phyloP scores from a whole-genome alignment of 129 eudicot genomes.

The Centaurea solstitialis region DNA sequence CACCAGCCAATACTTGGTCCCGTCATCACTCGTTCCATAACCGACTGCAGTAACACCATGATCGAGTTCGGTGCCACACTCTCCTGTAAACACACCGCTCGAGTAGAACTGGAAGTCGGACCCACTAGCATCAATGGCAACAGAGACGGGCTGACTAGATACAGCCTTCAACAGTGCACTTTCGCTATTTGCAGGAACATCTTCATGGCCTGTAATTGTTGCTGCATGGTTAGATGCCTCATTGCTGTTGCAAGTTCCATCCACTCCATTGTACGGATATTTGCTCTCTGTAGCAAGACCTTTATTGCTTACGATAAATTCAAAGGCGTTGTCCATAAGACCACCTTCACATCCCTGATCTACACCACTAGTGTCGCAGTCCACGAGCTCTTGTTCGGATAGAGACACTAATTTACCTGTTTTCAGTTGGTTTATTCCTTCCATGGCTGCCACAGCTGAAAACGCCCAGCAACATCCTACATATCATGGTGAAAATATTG shows the following conservation, averaged over 20 bases:
- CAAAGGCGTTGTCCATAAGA: slow-evolving; percentile 29
- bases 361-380: slow-evolving; percentile 27
- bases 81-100: slow-evolving; percentile 30
- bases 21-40: slow-evolving; percentile 27
- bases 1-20: slow-evolving; percentile 33
- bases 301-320: slow-evolving; percentile 19
- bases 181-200: slow-evolving; percentile 36
- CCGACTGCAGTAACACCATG: slow-evolving; percentile 36
- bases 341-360: slow-evolving; percentile 34
- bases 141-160: slow-evolving; percentile 34
- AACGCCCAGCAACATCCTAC: slow-evolving; percentile 39
- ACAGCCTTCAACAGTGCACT: slow-evolving; percentile 33
- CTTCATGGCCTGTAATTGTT: slow-evolving; percentile 30
- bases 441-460: slow-evolving; percentile 31
- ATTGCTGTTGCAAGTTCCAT: slow-evolving; percentile 22
- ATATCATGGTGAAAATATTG: neutral
- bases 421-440: slow-evolving; percentile 29
- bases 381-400: slow-evolving; percentile 39
- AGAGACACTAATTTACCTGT: slow-evolving; percentile 24
- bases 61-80: slow-evolving; percentile 32
- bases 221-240: slow-evolving; percentile 29
- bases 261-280: slow-evolving; percentile 29
- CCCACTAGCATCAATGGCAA: slow-evolving; percentile 41
- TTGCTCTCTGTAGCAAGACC: slow-evolving; percentile 26
- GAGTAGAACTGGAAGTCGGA: slow-evolving; percentile 39